These are phyloP conservation scores for Nymphaea colorata DNA, from an alignment of 164 flowering plant species.

Conservation along the genomic window DNA sequence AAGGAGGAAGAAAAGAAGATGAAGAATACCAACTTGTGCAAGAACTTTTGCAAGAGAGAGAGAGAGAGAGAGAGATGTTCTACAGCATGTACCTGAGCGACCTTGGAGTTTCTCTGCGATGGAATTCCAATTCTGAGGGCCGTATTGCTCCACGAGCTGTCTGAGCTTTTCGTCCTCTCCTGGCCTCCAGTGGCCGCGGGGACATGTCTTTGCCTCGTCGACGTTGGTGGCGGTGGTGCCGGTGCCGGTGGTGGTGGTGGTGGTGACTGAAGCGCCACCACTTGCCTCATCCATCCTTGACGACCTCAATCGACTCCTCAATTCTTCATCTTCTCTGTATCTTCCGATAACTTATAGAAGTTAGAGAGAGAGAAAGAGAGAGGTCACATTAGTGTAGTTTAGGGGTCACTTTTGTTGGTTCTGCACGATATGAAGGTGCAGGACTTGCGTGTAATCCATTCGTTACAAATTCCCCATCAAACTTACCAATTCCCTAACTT, in stretches of 20 bases:
- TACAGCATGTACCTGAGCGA: constrained; percentile 45
- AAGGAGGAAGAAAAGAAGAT: no score
- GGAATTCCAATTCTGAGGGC: constrained; percentile 80
- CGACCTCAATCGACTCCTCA: background rate
- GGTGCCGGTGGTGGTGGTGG: background rate
- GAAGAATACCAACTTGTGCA: no score
- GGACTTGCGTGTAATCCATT: constrained; percentile 16
- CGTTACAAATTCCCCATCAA: constrained; percentile 14
- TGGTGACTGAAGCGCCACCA: background rate
- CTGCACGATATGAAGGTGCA: constrained; percentile 21
- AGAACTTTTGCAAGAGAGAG: no score
- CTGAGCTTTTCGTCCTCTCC: constrained; percentile 70
- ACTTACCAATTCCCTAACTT: constrained; percentile 17
- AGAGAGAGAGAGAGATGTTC: no score
- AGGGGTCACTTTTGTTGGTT: constrained; percentile 64
- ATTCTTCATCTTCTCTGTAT: background rate
- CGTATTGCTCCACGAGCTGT: constrained; percentile 56
- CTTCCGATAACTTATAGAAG: no score
- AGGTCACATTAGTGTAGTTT: constrained; percentile 16
- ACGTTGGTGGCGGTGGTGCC: background rate
- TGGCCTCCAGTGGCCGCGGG: constrained; percentile 85
- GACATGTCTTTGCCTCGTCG: constrained; percentile 34
- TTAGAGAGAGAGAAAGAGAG: background rate
- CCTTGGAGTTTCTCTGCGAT: constrained; percentile 80
- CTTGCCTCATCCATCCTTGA: background rate